phyloP scores from a whole-genome alignment of 192 early-diverging fungal species.

The Mortierella claussenii region DNA sequence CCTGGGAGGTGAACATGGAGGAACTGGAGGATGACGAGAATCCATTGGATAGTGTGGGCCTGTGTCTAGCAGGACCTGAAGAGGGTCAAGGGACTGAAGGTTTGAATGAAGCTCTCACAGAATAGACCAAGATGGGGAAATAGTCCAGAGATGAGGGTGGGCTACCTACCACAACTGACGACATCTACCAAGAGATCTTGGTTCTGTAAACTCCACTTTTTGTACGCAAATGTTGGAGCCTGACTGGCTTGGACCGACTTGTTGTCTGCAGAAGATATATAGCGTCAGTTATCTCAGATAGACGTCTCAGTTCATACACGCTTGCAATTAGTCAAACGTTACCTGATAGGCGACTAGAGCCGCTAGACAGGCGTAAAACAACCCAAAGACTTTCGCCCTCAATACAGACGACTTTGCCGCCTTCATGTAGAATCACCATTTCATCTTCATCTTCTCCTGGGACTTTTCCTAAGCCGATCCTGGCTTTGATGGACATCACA shows the following conservation, averaged over 20 bases:
- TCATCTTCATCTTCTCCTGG: slow-evolving; percentile 62
- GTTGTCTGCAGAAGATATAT: too few species aligned
- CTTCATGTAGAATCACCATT: slow-evolving; percentile 62
- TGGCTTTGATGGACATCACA: slow-evolving; percentile 59
- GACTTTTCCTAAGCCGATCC: slow-evolving; percentile 48
- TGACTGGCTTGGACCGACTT: slow-evolving; percentile 27
- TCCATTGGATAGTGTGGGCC: slow-evolving; percentile 40
- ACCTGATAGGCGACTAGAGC: slow-evolving; percentile 36
- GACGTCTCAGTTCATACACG: too few species aligned
- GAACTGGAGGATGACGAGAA: slow-evolving; percentile 51
- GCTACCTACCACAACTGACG: slow-evolving; percentile 53
- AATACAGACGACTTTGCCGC: slow-evolving; percentile 63
- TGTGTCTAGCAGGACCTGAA: slow-evolving; percentile 50
- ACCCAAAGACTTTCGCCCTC: slow-evolving; percentile 67
- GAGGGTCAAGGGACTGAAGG: too few species aligned
- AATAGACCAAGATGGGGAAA: neutral
- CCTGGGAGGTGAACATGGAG: slow-evolving; percentile 50
- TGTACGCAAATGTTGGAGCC: slow-evolving; percentile 58
- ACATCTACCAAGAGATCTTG: slow-evolving; percentile 57
- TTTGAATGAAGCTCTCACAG: too few species aligned
- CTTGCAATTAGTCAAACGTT: too few species aligned
- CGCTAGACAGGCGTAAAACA: slow-evolving; percentile 60
- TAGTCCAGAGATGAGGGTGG: neutral
- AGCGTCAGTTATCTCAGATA: too few species aligned
- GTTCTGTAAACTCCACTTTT: slow-evolving; percentile 63